Conservation (phyloP, 345 rosid genomes). For the Eucalyptus sp. region DNA sequence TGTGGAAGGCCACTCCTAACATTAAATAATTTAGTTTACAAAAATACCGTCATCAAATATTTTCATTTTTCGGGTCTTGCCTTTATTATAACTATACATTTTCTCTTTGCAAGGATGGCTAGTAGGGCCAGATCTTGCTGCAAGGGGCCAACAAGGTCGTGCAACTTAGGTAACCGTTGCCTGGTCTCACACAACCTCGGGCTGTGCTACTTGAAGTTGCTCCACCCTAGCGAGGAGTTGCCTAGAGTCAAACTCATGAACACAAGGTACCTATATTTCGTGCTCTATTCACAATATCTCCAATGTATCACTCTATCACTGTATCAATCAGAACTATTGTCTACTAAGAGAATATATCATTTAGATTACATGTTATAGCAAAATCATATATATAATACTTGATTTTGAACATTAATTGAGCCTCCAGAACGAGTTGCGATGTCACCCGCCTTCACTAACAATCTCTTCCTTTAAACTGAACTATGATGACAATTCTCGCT, state of each 20-base stretch:
- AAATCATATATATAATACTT: too few species aligned
- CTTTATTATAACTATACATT: neutral
- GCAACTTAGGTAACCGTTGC: neutral
- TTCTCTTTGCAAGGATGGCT: accelerated
- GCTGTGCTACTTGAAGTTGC: neutral
- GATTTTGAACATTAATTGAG: neutral
- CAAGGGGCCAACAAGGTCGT: neutral
- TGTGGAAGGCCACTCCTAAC: accelerated
- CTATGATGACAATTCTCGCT: neutral
- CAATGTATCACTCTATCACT: neutral
- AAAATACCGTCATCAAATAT: too few species aligned
- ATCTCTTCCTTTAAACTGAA: neutral
- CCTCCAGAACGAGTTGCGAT: neutral
- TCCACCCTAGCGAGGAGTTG: accelerated
- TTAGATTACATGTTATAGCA: neutral
- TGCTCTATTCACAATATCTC: neutral
- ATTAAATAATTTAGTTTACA: too few species aligned
- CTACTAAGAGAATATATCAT: too few species aligned
- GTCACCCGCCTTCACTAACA: neutral
- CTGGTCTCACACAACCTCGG: accelerated
- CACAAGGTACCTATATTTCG: neutral
- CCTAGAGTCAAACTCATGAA: neutral
- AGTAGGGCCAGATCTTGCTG: accelerated
- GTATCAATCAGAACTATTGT: neutral
- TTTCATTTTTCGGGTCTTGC: accelerated